A percentile compares a stretch with the other conserved stretches of the same genome.
These are phyloP conservation scores for Candida glucosophila DNA, from an alignment of 1,139 yeast genomes.

Conservation along the genomic window DNA sequence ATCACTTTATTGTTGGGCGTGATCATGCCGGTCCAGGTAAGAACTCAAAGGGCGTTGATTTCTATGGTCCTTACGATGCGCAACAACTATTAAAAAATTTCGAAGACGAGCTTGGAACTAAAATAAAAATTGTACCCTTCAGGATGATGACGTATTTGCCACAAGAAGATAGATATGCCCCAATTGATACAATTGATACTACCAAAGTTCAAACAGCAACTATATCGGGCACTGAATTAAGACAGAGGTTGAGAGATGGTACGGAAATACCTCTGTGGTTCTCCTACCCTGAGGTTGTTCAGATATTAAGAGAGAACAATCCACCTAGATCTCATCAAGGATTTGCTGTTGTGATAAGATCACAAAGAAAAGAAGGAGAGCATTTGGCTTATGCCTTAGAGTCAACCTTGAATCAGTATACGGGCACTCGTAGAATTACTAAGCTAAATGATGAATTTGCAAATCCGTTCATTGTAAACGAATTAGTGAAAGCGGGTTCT, in stretches of 20 bases:
- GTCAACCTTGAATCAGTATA: slow-evolving; percentile 81
- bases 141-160: slow-evolving; percentile 96
- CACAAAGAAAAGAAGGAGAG: slow-evolving; percentile 43
- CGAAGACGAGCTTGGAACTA: slow-evolving; percentile 58
- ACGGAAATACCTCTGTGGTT: slow-evolving; percentile 92
- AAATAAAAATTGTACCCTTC: slow-evolving; percentile 86
- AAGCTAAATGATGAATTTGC: slow-evolving; percentile 47
- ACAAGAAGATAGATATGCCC: slow-evolving; percentile 91
- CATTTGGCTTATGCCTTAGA: slow-evolving; percentile 73
- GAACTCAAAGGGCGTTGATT: slow-evolving; percentile 87
- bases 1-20: slow-evolving; percentile 95
- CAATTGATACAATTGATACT: slow-evolving; percentile 79
- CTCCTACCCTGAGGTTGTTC: slow-evolving; percentile 93
- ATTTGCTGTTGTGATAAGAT: slow-evolving; percentile 57
- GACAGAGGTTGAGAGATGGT: slow-evolving; percentile 82
- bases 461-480: slow-evolving; percentile 60
- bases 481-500: slow-evolving; percentile 81
- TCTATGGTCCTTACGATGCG: slow-evolving; percentile 96
- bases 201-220: slow-evolving; percentile 75
- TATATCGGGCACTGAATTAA: slow-evolving; percentile 90
- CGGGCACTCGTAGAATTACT: slow-evolving; percentile 81
- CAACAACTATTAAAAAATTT: slow-evolving; percentile 77
- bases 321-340: slow-evolving; percentile 92
- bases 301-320: slow-evolving; percentile 82
- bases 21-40: slow-evolving; percentile 98